Percentiles rank a stretch among this genome's conserved stretches.
Conservation (phyloP, 1,284 basidiomycete genomes). For the Athelia psychrophila region DNA sequence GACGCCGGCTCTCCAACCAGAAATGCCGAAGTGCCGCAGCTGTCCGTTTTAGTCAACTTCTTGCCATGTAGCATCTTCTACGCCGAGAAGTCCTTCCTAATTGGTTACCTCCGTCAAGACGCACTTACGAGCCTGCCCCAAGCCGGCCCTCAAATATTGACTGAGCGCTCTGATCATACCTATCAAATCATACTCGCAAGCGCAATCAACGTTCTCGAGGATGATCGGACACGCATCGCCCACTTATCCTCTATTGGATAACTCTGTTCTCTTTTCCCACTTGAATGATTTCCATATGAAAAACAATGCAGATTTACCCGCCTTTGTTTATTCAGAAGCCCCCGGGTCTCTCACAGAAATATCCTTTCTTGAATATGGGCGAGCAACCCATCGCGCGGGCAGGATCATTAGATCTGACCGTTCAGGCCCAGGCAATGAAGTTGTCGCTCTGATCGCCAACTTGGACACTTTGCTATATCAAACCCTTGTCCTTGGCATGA, state of each 20-base stretch:
- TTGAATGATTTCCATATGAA: constrained; percentile 28
- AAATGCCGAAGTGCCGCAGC: too few relatives aligned
- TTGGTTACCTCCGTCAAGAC: too few relatives aligned
- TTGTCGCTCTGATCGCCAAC: constrained; percentile 28
- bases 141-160: too few relatives aligned
- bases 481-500: constrained; percentile 24
- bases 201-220: neutral
- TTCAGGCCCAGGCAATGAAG: constrained; percentile 19
- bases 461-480: constrained; percentile 30
- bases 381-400: constrained; percentile 30
- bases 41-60: too few relatives aligned
- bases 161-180: too few relatives aligned
- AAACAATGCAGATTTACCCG: constrained; percentile 26
- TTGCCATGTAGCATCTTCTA: too few relatives aligned
- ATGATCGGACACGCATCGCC: neutral
- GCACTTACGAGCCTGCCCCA: too few relatives aligned
- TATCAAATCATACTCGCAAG: too few relatives aligned
- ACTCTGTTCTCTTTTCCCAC: constrained; percentile 7
- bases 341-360: constrained; percentile 6
- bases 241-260: neutral
- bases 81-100: too few relatives aligned
- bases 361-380: constrained; percentile 17
- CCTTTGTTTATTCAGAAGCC: constrained; percentile 18
- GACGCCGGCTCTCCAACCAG: too few relatives aligned
- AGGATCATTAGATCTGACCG: constrained; percentile 23